Evolutionary conservation across 2,329 filamentous ascomycete species (phyloP).

Genomic region (Fonsecaea monophora): DNA sequence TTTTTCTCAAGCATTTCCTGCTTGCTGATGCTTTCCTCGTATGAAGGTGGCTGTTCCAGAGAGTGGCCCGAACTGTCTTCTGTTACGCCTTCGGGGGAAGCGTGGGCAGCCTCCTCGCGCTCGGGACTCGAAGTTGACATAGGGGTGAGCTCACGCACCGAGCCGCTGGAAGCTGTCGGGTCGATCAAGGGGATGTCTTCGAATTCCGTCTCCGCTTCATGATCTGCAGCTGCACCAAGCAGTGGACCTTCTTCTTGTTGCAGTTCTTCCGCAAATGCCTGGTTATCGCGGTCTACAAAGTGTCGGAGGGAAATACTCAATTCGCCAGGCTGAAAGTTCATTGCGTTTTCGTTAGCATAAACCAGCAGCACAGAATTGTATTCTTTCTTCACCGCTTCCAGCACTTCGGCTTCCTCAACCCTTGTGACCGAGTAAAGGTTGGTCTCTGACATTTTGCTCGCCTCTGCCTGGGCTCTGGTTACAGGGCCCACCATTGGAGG

Average conservation of each 20-base stretch:
- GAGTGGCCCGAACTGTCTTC: constrained; percentile 12
- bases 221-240: constrained; percentile 10
- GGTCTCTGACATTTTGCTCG: constrained; percentile 27
- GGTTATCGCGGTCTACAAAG: constrained; percentile 60
- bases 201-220: constrained; percentile 29
- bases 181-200: constrained; percentile 38
- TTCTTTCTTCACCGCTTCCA: constrained; percentile 61
- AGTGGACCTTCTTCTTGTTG: constrained; percentile 31
- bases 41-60: constrained; percentile 41
- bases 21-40: constrained; percentile 44
- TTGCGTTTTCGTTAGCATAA: constrained; percentile 62
- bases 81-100: constrained; percentile 36
- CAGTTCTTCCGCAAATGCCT: constrained; percentile 45
- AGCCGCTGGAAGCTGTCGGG: constrained; percentile 32
- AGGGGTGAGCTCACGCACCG: constrained; percentile 36
- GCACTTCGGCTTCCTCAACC: constrained; percentile 61
- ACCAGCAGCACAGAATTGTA: constrained; percentile 62
- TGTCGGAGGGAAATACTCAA: constrained; percentile 42
- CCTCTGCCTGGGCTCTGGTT: constrained; percentile 30
- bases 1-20: constrained; percentile 52
- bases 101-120: constrained; percentile 36
- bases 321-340: constrained; percentile 45
- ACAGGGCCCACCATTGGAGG: constrained; percentile 30
- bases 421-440: constrained; percentile 51
- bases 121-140: constrained; percentile 39